phyloP scores from a whole-genome alignment of 2,329 filamentous ascomycete genomes.

The Drechslerella dactyloides region DNA sequence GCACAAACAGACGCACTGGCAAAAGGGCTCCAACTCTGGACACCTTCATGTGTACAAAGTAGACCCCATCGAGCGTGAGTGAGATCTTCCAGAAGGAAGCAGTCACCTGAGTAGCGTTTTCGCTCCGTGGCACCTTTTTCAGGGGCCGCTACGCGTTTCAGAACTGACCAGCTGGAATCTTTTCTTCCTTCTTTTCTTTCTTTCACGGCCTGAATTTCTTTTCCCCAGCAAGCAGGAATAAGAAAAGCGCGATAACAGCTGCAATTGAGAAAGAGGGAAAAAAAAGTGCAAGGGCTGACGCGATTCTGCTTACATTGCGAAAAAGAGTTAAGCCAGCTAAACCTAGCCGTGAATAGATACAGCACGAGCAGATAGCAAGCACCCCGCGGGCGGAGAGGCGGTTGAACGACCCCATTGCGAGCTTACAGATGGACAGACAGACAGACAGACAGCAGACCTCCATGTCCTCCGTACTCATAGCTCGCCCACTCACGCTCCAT shows the following conservation, averaged over 20 bases:
- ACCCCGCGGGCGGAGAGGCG: constrained; percentile 25
- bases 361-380: constrained; percentile 8
- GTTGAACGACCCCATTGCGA: too few species aligned
- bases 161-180: constrained; percentile 49
- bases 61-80: constrained; percentile 33
- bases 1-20: background rate
- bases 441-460: too few species aligned
- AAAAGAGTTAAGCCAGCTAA: too few species aligned
- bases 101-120: constrained; percentile 49
- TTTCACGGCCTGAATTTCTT: background rate
- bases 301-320: constrained; percentile 37
- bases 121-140: constrained; percentile 47
- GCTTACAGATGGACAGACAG: too few species aligned
- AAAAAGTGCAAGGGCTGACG: constrained; percentile 43
- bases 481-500: constrained; percentile 23
- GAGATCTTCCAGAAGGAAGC: constrained; percentile 43
- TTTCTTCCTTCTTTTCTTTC: background rate
- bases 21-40: constrained; percentile 17
- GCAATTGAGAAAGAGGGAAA: background rate
- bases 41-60: background rate
- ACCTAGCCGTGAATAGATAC: background rate
- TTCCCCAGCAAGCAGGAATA: background rate
- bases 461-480: constrained; percentile 30
- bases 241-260: background rate
- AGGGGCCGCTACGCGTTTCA: constrained; percentile 48